A percentile compares a stretch with the other conserved stretches of the same genome.
Conservation (phyloP, 2,329 filamentous ascomycete genomes). For the Alternaria dauci region DNA sequence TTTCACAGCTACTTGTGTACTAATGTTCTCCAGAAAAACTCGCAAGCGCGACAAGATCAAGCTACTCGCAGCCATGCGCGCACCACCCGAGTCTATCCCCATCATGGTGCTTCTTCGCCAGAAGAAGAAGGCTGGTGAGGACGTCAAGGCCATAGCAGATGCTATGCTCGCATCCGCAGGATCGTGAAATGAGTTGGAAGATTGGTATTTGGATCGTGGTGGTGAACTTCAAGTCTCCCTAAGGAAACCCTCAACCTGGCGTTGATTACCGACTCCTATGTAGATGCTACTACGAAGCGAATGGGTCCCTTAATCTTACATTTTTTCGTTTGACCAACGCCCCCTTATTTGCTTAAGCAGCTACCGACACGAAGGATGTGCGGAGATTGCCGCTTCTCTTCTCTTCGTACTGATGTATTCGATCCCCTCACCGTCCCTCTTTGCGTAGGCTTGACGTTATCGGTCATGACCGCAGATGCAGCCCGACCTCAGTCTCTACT, state of each 20-base stretch:
- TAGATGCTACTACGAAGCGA: not conserved
- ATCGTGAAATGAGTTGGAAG: constrained; percentile 11
- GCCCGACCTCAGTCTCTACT: not conserved
- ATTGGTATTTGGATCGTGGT: constrained; percentile 10
- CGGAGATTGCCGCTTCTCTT: not conserved
- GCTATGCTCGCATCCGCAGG: constrained; percentile 15
- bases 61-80: constrained; percentile 8
- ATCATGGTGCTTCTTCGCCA: constrained; percentile 29
- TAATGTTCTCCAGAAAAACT: constrained; percentile 6
- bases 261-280: not conserved
- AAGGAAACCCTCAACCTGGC: not conserved
- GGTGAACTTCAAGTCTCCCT: constrained; percentile 11
- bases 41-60: constrained; percentile 20
- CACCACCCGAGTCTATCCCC: constrained; percentile 18
- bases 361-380: not conserved
- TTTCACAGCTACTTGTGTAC: not conserved
- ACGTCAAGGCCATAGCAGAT: constrained; percentile 31
- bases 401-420: not conserved
- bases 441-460: not conserved
- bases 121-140: constrained; percentile 35
- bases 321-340: not conserved
- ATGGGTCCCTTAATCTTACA: not conserved
- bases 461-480: not conserved
- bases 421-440: not conserved
- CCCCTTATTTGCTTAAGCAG: not conserved